Evolutionary conservation across 352 stramenopile species (phyloP), one percentile per base, ranked within the genome.

Genomic region (Pythium periplocum): DNA sequence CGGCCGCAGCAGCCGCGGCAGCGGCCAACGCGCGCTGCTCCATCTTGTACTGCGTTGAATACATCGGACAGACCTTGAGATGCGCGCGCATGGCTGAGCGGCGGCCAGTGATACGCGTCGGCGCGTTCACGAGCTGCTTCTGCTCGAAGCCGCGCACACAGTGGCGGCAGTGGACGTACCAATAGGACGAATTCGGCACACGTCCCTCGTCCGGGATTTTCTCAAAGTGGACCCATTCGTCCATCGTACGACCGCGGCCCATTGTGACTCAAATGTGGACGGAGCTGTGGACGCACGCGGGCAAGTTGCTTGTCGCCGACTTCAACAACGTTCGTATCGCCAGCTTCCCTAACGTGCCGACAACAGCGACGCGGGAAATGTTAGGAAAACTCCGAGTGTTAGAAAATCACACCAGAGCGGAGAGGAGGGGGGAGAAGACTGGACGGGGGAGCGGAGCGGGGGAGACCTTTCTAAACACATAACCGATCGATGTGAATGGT

Each of bases 221-320:
- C 60, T 89, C 69, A 62, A 92, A 92, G 68, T 92, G 82, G 26
- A 61, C 73, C 81, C 81, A 92, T 66, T 92, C 81, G 66, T 89
- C 76, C 77, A 92, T 86, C 10, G 76, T 86, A 60, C 76, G 84
- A 4, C 74, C 73, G 33, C 81, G 76, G 5, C 81, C 81, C 81
- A 91, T 91, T 50, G 37, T 68, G 4, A 12, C 51, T 8, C 38
- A 12, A 0, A 1, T 12, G 38, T 26, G 17, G 17, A 26, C 17
- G 17, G 17, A 26, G 17, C 17, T 26, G 17, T 26, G 17, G 17
- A 26, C 17, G 17, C 17, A 26, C 17, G 17, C 17, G 17, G 17
- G 17, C 17, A 26, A 26, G 17, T 26, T 26, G 17, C 17, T 26
- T 26, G 17, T 26, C 17, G 17, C 17, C 42, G 39, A 52, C 51